Evolutionary conservation across 306 rosid species (phyloP).

Genomic region (Macrotyloma uniflorum): DNA sequence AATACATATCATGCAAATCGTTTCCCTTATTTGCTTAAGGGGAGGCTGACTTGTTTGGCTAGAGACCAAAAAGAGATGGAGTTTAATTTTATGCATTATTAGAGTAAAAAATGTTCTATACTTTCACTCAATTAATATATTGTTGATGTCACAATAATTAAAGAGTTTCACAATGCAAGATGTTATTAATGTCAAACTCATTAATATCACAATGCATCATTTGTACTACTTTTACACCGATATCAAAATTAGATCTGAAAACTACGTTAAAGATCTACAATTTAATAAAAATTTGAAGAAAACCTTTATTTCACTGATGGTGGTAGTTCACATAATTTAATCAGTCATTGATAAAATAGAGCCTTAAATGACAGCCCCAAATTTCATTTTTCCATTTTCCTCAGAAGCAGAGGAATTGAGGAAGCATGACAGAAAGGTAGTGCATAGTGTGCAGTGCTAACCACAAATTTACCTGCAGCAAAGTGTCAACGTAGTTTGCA

Average conservation of each 20-base stretch:
- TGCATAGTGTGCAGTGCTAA: neutral
- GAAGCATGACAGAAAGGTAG: conserved; percentile 22
- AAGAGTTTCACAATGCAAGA: neutral
- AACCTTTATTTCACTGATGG: neutral
- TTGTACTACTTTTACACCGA: neutral
- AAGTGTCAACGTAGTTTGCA: neutral
- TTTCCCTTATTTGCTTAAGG: neutral
- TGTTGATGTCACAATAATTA: neutral
- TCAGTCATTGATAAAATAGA: neutral
- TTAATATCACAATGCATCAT: neutral
- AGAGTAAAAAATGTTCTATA: neutral
- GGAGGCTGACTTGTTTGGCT: neutral
- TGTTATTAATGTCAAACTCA: neutral
- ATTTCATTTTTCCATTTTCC: conserved; percentile 11
- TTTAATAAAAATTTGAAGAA: neutral
- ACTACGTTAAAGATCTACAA: neutral
- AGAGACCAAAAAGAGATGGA: neutral
- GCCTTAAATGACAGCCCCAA: neutral
- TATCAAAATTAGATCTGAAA: neutral
- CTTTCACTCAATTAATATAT: neutral
- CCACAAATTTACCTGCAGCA: neutral
- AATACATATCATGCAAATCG: too few relatives aligned
- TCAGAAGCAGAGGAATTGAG: neutral
- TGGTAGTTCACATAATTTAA: neutral
- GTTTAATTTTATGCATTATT: neutral